Base-by-base conservation (phyloP, 1,139 yeast species). In the Blastobotrys elegans region DNA sequence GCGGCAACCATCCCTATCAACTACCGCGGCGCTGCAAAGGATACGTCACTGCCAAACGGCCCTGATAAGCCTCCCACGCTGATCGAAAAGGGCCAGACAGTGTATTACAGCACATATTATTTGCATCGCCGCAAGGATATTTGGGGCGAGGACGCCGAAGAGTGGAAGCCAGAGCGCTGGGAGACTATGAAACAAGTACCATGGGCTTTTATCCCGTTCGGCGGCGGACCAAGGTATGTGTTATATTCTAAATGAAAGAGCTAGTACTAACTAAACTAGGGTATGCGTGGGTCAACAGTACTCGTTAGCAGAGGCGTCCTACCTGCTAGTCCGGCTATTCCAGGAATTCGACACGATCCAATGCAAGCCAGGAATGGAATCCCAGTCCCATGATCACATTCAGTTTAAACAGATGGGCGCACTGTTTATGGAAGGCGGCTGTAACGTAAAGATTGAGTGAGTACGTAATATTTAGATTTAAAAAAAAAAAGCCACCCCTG, bases 211-310 rank as follows among this genome's bases (percentile, higher is more conserved):
- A 59, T 75, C 17, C 78, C 79, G 4, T 75, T 74, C 64, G 75
- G 75, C 53, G 80, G 79, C 40, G 80, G 80, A 17, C 80, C 80
- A 41, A 65, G n/a, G n/a, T n/a, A n/a, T n/a, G n/a, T n/a, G n/a
- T n/a, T n/a, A n/a, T n/a, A n/a, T n/a, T n/a, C n/a, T n/a, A n/a
- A n/a, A n/a, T n/a, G n/a, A n/a, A n/a, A n/a, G n/a, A n/a, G n/a
- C n/a, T n/a, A n/a, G n/a, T n/a, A n/a, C n/a, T n/a, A n/a, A n/a
- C n/a, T n/a, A n/a, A n/a, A n/a, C n/a, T n/a, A n/a, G 80, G 51
- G 73, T 75, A 48, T 76, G 80, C 55, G 64, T 75, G 44, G 80
- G 80, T 14, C 80, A 76, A 59, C 80, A 75, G 57, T 74, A 71
- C 58, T 79, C 79, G 4, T 67, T 75, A 52, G 75, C 79, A 11